These are phyloP conservation scores for Polytolypa hystricis DNA, from an alignment of 2,329 filamentous ascomycete genomes.

Conservation along the genomic window DNA sequence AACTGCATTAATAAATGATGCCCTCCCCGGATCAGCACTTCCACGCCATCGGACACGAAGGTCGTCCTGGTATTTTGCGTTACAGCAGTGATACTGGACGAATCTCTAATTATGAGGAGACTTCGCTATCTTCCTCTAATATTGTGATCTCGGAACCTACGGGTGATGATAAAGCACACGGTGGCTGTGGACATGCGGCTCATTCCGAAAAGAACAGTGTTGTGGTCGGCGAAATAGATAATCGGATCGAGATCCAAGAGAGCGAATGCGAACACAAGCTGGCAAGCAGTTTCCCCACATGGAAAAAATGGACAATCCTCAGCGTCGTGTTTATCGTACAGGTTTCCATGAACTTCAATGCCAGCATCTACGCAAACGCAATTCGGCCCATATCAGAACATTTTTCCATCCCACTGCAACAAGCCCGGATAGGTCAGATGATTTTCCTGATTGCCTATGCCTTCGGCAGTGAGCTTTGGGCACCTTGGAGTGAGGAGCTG, in stretches of 20 bases:
- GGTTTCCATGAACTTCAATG: constrained; percentile 68
- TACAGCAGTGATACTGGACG: too few relatives aligned
- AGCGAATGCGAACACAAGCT: constrained; percentile 54
- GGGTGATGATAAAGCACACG: too few relatives aligned
- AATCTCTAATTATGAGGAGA: too few relatives aligned
- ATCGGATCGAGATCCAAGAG: constrained; percentile 34
- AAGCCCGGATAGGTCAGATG: constrained; percentile 59
- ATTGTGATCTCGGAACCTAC: too few relatives aligned
- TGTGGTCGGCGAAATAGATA: too few relatives aligned
- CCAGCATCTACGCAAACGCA: constrained; percentile 59
- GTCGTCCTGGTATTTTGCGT: too few relatives aligned
- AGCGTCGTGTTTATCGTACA: constrained; percentile 60
- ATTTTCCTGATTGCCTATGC: constrained; percentile 69
- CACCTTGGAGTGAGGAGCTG: constrained; percentile 74
- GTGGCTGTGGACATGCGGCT: not conserved
- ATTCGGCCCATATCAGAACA: constrained; percentile 51
- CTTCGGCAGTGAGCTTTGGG: constrained; percentile 79
- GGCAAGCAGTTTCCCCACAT: constrained; percentile 48
- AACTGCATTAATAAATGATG: too few relatives aligned
- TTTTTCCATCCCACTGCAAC: constrained; percentile 56
- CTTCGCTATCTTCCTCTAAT: too few relatives aligned
- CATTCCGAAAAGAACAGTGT: constrained; percentile 7
- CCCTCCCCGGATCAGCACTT: too few relatives aligned
- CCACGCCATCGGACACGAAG: too few relatives aligned
- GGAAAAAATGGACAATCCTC: constrained; percentile 60